Evolutionary conservation across 345 rosid species (phyloP), one percentile per base, ranked within the genome.

Genomic region (Aurinia saxatilis): DNA sequence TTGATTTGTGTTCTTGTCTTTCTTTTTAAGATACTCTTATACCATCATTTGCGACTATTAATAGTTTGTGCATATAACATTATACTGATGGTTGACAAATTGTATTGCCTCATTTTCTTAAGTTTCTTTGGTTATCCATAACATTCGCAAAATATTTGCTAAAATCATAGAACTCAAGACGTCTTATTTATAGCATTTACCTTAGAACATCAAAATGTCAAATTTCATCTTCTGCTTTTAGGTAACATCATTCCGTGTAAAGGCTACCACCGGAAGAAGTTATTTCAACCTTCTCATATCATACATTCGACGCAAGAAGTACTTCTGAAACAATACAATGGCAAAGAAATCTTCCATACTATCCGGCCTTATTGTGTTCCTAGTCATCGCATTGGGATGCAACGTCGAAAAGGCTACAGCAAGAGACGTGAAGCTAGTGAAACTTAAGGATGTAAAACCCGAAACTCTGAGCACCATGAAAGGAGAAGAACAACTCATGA

Each of bases 341-440:
- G 69, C 51, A 38, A 39, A 33, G 0, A 38, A 10, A 31, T 7
- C 18, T 70, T 13, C 33, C 18, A 18, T 23, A 54, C 3, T 63
- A 4, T 31, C 9, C 11, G 16, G 50, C 10, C 40, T 70, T 18
- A 6, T 70, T 3, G 39, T 55, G 54, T 17, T 57, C 5, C 37
- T 70, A 33, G 16, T 63, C 45, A 55, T 70, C 9, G 2, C 47
- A 55, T 33, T 70, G 33, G 51, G 38, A 39, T 70, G 57, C 31
- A 55, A n/a, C 51, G 38, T 55, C 12, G 15, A 63, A 2, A 51
- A 47, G 18, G 58, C 44, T 31, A 49, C 8, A 48, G 69, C 74
- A 3, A 63, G 74, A 55, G 74, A 70, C 16, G 74, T 70, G 33
- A 15, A 39, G 6, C 58, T 62, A 31, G 51, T 70, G 12, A 70